Base-by-base conservation (phyloP, 768 basidiomycete genomes). In the Holtermannia corniformis region DNA sequence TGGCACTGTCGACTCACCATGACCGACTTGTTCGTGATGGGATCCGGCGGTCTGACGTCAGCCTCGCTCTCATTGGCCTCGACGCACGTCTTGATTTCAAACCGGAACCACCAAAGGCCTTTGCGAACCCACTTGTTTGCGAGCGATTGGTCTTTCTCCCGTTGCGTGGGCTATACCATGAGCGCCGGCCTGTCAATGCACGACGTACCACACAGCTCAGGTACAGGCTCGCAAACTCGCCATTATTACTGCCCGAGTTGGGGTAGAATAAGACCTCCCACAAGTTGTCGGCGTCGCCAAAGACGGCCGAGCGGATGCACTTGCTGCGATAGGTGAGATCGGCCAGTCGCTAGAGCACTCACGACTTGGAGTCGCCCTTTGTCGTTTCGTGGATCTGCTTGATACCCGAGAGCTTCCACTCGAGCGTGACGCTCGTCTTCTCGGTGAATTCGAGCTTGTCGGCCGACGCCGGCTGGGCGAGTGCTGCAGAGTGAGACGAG, bases 101-200 rank as follows among this genome's bases (percentile, higher is more conserved):
- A 89, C 55, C 79, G 81, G 69, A 90, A 91, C 63, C 82, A 87
- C 74, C 81, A 90, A n/a, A 84, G 73, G 1, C 87, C 87, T 52
- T 87, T 84, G 14, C 88, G 80, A n/a, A 79, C 72, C 87, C 87
- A 91, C 74, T 85, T 88, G 53, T 82, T 82, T 45, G 76, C 76
- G 24, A 83, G 70, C 1, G 82, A 79, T 13, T 71, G 76, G 52
- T 87, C 85, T 54, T 79, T 83, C 73, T 91, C 87, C 61, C 83
- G 81, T 20, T 77, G 70, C 0, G 86, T 87, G 13, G 87, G 88
- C 86, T 88, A 56, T 20, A 32, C 37, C 25, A 46, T 16, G 25
- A 53, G 48, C 7, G 25, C 28, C 27, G 22, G 44, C 24, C 25
- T 56, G 42, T 7, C 13, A 20, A 20, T 3, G 37, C 13, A 49